Base-by-base conservation (phyloP, 768 basidiomycete species). In the Leucocoprinus leucothites region DNA sequence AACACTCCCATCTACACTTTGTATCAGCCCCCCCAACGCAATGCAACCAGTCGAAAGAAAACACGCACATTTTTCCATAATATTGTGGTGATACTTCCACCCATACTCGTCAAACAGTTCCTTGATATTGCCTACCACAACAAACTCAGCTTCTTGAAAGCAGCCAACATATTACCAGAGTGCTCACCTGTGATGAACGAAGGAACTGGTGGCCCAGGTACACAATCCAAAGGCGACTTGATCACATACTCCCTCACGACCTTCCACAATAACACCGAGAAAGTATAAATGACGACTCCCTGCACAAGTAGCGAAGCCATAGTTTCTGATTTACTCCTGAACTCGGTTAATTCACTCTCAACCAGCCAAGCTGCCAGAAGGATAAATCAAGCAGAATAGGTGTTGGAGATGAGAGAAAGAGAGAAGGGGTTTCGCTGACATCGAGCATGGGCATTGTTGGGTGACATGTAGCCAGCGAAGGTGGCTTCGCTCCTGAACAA, bases 81-180 rank as follows among this genome's bases (percentile, higher is more conserved):
- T 60, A 18, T 67, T 61, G 7, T 64, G 53, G 56, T 78, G 72
- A 51, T 70, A 78, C 13, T 63, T 64, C 72, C 71, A 74, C 5
- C 63, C 69, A 47, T 71, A 62, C 3, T 61, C 46, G 21, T 64
- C 63, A 63, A 74, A 71, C 14, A 74, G 45, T 35, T 71, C 63
- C 14, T 60, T 54, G 6, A 73, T 60, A 53, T 73, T 68, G 2
- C 77, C 76, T 76, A 34, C 25, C 7, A 28, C 14, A 6, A 36
- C n/a, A 48, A 19, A 24, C 14, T 24, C 22, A 25, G 22, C n/a
- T 8, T 13, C n/a, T 24, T 22, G 3, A 13, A n/a, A 28, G 16
- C 2, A 4, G 21, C 5, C 8, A 1, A 16, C n/a, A 19, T 9
- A 40, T 38, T 1, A 42, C 1, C 24, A 8, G n/a, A 28, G 21